phyloP scores from a whole-genome alignment of 2,329 filamentous ascomycete genomes.

The Penicillium sp. region DNA sequence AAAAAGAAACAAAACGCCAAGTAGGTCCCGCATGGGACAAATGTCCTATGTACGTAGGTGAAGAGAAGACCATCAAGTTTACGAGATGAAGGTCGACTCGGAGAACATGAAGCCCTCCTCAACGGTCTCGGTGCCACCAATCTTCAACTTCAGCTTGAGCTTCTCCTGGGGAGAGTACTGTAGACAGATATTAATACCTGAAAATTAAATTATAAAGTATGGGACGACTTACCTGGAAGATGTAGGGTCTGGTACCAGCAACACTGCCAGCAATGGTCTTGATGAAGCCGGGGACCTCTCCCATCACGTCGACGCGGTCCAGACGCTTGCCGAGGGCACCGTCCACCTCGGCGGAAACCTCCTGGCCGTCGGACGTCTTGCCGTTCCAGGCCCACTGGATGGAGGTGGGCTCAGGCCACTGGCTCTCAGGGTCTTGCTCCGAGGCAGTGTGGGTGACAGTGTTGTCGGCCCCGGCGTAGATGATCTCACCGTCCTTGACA shows the following conservation, averaged over 20 bases:
- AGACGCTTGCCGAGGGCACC: slow-evolving; percentile 66
- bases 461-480: slow-evolving; percentile 67
- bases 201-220: not conserved
- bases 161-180: slow-evolving; percentile 69
- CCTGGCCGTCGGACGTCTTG: slow-evolving; percentile 71
- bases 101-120: slow-evolving; percentile 79
- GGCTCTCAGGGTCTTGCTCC: slow-evolving; percentile 71
- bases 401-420: slow-evolving; percentile 82
- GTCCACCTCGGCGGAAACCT: slow-evolving; percentile 67
- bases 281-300: slow-evolving; percentile 90
- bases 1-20: slow-evolving; percentile 30
- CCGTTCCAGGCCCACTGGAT: slow-evolving; percentile 77
- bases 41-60: slow-evolving; percentile 31
- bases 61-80: slow-evolving; percentile 16
- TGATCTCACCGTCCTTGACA: slow-evolving; percentile 74
- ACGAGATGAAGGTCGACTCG: slow-evolving; percentile 96
- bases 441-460: slow-evolving; percentile 67
- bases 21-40: slow-evolving; percentile 17
- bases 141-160: slow-evolving; percentile 76
- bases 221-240: slow-evolving; percentile 73
- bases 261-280: slow-evolving; percentile 89
- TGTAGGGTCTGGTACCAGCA: slow-evolving; percentile 92
- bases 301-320: slow-evolving; percentile 93
- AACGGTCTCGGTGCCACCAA: slow-evolving; percentile 72
- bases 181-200: not conserved